Evolutionary conservation across 495 filamentous ascomycete genomes (phyloP).

Genomic region (Ascobolus immersus): DNA sequence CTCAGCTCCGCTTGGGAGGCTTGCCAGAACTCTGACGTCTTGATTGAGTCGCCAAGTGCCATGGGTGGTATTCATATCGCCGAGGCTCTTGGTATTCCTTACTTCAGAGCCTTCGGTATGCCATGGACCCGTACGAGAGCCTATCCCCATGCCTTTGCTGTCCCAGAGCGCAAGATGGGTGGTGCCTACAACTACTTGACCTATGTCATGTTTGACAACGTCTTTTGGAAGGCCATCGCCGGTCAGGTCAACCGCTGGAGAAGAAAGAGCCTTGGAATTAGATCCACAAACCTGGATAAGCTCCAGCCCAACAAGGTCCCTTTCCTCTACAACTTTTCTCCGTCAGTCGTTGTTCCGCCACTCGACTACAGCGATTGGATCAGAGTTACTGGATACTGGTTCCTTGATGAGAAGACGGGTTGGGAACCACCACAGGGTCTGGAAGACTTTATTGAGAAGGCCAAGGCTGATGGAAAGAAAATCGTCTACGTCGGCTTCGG

Average conservation of each 20-base stretch:
- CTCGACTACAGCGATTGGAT: slow-evolving; percentile 97
- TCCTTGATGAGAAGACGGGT: slow-evolving; percentile 42
- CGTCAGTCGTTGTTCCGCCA: slow-evolving; percentile 70
- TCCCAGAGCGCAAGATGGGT: slow-evolving; percentile 78
- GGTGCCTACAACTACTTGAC: slow-evolving; percentile 85
- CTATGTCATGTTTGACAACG: slow-evolving; percentile 88
- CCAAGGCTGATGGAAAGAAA: slow-evolving; percentile 60
- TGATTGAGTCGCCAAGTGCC: slow-evolving; percentile 88
- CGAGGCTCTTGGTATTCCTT: slow-evolving; percentile 80
- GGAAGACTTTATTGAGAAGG: slow-evolving; percentile 50
- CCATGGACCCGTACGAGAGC: slow-evolving; percentile 90
- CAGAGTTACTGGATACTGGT: slow-evolving; percentile 92
- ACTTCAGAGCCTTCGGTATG: slow-evolving; percentile 97
- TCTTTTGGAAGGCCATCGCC: slow-evolving; percentile 87
- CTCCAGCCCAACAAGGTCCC: slow-evolving; percentile 89
- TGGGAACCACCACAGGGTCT: slow-evolving; percentile 59
- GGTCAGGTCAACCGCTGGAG: slow-evolving; percentile 86
- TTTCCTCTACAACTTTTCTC: slow-evolving; percentile 93
- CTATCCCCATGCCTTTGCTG: slow-evolving; percentile 94
- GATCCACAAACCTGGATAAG: slow-evolving; percentile 62
- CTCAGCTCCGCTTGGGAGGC: slow-evolving; percentile 60
- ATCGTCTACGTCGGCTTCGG: slow-evolving; percentile 94
- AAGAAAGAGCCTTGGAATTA: slow-evolving; percentile 49
- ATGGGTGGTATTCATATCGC: slow-evolving; percentile 98
- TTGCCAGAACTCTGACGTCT: slow-evolving; percentile 65